Percentiles rank a stretch among this genome's conserved stretches.
These are phyloP conservation scores for Cubamyces lactineus DNA, from an alignment of 768 basidiomycete genomes.

Conservation along the genomic window DNA sequence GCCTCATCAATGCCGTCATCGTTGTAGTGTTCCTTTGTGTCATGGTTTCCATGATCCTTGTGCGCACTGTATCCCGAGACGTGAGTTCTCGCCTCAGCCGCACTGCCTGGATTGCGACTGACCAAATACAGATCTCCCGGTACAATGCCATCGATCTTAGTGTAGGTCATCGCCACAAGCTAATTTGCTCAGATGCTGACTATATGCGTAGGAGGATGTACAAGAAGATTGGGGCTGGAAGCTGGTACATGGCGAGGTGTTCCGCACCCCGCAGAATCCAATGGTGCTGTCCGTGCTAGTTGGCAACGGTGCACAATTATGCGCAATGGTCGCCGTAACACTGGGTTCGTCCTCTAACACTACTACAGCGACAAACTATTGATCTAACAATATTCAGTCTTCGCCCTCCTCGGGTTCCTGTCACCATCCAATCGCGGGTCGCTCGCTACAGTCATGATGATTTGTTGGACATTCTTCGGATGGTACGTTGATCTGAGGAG, in stretches of 20 bases:
- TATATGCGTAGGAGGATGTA: conserved; percentile 73
- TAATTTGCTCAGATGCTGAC: not conserved
- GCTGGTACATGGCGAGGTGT: conserved; percentile 94
- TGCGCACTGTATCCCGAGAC: conserved; percentile 87
- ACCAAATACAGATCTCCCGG: conserved; percentile 67
- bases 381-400: conserved; percentile 53
- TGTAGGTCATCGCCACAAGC: conserved; percentile 44
- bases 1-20: conserved; percentile 88
- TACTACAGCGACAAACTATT: not conserved
- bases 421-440: conserved; percentile 96
- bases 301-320: conserved; percentile 89
- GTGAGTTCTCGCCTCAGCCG: conserved; percentile 45
- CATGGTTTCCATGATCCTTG: conserved; percentile 92
- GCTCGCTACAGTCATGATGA: conserved; percentile 91
- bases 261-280: conserved; percentile 78
- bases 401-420: conserved; percentile 90
- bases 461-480: conserved; percentile 94
- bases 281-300: conserved; percentile 82
- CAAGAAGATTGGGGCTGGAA: conserved; percentile 99
- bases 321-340: conserved; percentile 86
- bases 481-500: conserved; percentile 47
- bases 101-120: not conserved
- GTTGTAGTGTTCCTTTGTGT: conserved; percentile 89
- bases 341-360: conserved; percentile 54
- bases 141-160: conserved; percentile 94